Evolutionary conservation across 75 land plant genomes (phyloP), one percentile per base, ranked within the genome.

Genomic region (Sequoia sempervirens): DNA sequence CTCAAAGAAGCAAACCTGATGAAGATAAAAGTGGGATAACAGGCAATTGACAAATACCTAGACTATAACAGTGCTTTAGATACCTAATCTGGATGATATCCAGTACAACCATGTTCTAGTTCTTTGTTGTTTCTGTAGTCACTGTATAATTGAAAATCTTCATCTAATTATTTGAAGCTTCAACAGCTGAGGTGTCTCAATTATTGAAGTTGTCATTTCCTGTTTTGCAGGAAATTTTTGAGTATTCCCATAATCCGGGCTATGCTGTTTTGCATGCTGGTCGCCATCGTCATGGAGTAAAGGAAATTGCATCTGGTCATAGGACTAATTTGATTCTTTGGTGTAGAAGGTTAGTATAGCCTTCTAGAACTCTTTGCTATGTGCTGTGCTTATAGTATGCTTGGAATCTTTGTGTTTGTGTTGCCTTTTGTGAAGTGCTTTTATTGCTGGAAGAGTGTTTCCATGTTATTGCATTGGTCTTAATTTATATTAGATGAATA

Each of bases 251-350:
- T 83, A 84, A 86, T 54, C 90, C 91, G 5, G 91, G 91, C 46
- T 86, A 84, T 41, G 91, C 91, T 30, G 81, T 90, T 70, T 64
- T 90, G 58, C 91, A 90, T 82, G 91, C 91, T 17, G 91, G 91
- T 56, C 91, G 91, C 46, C 91, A 90, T 84, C 91, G 91, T 53
- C 91, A 90, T 84, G 91, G 88, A 82, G 91, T 91, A 5, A 90
- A 89, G 74, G 91, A 85, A 56, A 90, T 90, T 61, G 78, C 89
- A 10, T 84, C 91, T 69, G 91, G 91, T 70, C 91, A 90, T 20
- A 87, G 88, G 28, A 89, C 88, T n/a, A 90, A 90, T 79, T 45
- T 90, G 66, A 89, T 90, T 81, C 88, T 90, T 74, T 90, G 91
- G 91, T 90, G 90, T 82, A 84, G 91, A 81, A 90, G 91, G 73